These are phyloP conservation scores for Colletotrichum truncatum DNA, from an alignment of 2,329 filamentous ascomycete species.

Conservation along the genomic window DNA sequence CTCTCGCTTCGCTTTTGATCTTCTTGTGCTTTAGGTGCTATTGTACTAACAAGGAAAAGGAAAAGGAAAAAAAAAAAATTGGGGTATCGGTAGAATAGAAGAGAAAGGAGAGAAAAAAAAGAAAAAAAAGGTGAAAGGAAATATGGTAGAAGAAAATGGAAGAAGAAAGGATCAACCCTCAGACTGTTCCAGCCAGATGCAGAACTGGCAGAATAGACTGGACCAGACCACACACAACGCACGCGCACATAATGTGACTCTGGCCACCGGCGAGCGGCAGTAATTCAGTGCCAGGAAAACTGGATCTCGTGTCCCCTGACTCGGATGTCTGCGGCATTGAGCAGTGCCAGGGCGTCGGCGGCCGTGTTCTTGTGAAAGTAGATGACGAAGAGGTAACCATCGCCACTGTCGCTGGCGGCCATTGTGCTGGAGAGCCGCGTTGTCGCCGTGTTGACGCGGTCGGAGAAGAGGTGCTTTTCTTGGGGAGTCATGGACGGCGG, in stretches of 20 bases:
- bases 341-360: slow-evolving; percentile 22
- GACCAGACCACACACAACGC: neutral
- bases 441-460: slow-evolving; percentile 24
- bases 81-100: neutral
- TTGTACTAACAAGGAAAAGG: neutral
- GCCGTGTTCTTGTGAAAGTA: slow-evolving; percentile 28
- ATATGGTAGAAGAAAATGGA: neutral
- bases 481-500: slow-evolving; percentile 23
- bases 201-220: neutral
- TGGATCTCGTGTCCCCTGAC: slow-evolving; percentile 24
- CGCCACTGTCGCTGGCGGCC: slow-evolving; percentile 14
- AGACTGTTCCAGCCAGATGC: slow-evolving; percentile 14
- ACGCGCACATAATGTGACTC: too few relatives aligned
- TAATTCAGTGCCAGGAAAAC: slow-evolving; percentile 28
- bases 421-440: slow-evolving; percentile 25
- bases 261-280: too few relatives aligned
- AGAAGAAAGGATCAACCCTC: slow-evolving; percentile 23
- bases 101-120: slow-evolving; percentile 12
- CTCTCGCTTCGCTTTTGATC: neutral
- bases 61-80: neutral
- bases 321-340: slow-evolving; percentile 23
- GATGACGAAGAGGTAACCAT: slow-evolving; percentile 22
- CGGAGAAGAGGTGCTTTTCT: slow-evolving; percentile 25
- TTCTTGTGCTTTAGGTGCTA: neutral
- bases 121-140: slow-evolving; percentile 1